Evolutionary conservation across 2,329 filamentous ascomycete species (phyloP).

Genomic region (Alternaria sp.): DNA sequence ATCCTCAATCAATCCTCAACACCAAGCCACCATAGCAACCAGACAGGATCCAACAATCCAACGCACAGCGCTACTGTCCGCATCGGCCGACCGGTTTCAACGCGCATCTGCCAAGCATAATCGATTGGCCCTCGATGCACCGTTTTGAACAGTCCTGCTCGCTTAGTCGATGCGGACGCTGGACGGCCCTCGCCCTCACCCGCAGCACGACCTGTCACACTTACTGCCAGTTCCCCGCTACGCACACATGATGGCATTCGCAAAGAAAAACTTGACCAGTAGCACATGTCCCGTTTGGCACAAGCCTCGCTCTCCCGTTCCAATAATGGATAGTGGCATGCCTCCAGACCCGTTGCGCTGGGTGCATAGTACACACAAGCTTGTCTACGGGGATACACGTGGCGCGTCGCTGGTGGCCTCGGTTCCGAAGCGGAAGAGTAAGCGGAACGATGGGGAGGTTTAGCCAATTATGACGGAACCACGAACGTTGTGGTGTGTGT

Average conservation of each 20-base stretch:
- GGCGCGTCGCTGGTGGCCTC: conserved; percentile 42
- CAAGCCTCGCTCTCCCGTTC: conserved; percentile 12
- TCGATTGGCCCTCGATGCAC: conserved; percentile 33
- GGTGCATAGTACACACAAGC: conserved; percentile 10
- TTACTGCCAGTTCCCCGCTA: conserved; percentile 24
- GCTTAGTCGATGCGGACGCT: conserved; percentile 39
- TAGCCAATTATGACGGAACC: conserved; percentile 27
- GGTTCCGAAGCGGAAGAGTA: conserved; percentile 17
- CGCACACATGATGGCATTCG: conserved; percentile 25
- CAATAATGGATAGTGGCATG: conserved; percentile 25
- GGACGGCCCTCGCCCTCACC: conserved; percentile 38
- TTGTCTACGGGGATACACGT: conserved; percentile 43
- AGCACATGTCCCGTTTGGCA: conserved; percentile 11
- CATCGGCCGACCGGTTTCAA: conserved; percentile 36
- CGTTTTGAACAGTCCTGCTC: conserved; percentile 30
- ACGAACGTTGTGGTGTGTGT: conserved; percentile 7
- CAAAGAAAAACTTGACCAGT: conserved; percentile 12
- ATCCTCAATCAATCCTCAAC: conserved; percentile 29
- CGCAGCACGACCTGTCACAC: conserved; percentile 44
- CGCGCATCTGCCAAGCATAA: conserved; percentile 37
- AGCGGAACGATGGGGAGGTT: conserved; percentile 19
- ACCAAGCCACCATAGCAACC: conserved; percentile 26
- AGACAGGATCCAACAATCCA: conserved; percentile 28
- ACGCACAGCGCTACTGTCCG: conserved; percentile 23
- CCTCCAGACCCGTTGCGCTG: conserved; percentile 21